Evolutionary conservation across 331 rosid species (phyloP).

Genomic region (Rosa hybrid): DNA sequence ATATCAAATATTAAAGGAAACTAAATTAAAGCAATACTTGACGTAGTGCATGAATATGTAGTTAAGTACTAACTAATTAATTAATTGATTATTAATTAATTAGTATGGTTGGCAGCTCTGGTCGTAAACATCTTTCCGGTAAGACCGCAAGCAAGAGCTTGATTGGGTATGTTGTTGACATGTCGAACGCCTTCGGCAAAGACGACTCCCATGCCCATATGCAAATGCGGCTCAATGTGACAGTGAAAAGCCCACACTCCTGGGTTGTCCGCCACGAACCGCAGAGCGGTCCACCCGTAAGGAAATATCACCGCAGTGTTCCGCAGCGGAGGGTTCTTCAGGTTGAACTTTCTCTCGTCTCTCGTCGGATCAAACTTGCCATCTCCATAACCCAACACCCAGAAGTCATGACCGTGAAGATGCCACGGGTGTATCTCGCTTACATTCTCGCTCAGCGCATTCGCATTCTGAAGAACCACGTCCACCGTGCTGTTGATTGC

Average conservation of each 20-base stretch:
- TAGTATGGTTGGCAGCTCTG: neutral
- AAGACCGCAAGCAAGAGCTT: slow-evolving; percentile 46
- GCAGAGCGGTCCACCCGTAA: slow-evolving; percentile 76
- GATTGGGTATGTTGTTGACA: slow-evolving; percentile 36
- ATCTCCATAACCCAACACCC: slow-evolving; percentile 79
- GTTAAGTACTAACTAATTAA: too few species aligned
- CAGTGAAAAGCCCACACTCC: slow-evolving; percentile 90
- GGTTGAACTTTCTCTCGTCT: slow-evolving; percentile 48
- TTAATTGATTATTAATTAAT: too few species aligned
- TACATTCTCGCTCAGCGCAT: slow-evolving; percentile 25
- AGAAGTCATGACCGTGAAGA: slow-evolving; percentile 87
- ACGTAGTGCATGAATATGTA: too few species aligned
- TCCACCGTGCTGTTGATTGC: slow-evolving; percentile 41
- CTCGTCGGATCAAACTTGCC: slow-evolving; percentile 47
- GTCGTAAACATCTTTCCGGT: slow-evolving; percentile 17
- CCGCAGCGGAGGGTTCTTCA: slow-evolving; percentile 67
- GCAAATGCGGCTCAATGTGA: slow-evolving; percentile 87
- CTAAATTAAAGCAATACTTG: too few species aligned
- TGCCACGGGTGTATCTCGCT: slow-evolving; percentile 89
- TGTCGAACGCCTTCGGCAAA: slow-evolving; percentile 54
- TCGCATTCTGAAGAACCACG: slow-evolving; percentile 68
- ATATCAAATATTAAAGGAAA: too few species aligned
- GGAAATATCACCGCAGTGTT: slow-evolving; percentile 76
- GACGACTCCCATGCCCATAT: slow-evolving; percentile 87
- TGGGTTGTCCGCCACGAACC: slow-evolving; percentile 78